Percentiles rank a stretch among this genome's conserved stretches.
phyloP scores from a whole-genome alignment of 225 moss, liverwort and hornwort species.

The Pleurozium schreberi region DNA sequence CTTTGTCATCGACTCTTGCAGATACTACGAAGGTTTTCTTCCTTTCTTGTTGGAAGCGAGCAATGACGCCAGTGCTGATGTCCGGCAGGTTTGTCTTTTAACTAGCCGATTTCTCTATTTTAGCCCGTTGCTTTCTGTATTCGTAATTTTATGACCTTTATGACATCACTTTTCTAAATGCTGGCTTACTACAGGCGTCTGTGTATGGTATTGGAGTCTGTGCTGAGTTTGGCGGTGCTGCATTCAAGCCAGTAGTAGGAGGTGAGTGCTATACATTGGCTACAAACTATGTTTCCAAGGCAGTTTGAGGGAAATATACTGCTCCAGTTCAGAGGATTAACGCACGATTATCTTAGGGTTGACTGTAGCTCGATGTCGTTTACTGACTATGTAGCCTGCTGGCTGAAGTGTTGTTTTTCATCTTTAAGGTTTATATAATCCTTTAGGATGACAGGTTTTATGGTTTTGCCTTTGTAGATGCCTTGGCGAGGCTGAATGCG shows the following conservation, averaged over 20 bases:
- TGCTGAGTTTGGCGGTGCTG: conserved; percentile 83
- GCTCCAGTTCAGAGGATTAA: neutral
- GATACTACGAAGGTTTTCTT: conserved; percentile 87
- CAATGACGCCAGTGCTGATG: conserved; percentile 74
- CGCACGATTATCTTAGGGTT: neutral
- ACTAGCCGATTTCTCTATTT: neutral
- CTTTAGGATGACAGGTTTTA: neutral
- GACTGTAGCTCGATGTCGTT: neutral
- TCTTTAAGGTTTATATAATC: neutral
- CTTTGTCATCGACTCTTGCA: conserved; percentile 1
- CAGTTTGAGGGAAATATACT: neutral
- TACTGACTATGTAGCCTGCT: neutral
- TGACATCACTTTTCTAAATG: neutral
- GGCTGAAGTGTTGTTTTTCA: neutral
- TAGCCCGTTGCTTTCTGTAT: neutral
- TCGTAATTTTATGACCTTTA: neutral
- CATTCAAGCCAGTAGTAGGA: conserved; percentile 78
- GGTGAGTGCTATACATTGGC: conserved; percentile 19
- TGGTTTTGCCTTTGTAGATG: conserved; percentile 37
- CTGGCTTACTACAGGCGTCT: conserved; percentile 52
- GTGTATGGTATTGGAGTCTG: conserved; percentile 99
- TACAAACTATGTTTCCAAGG: neutral
- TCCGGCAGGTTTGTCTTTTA: conserved; percentile 64
- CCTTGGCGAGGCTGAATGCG: conserved; percentile 69
- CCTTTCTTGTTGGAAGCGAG: conserved; percentile 84